Base-by-base conservation (phyloP, 768 basidiomycete genomes). In the Pisolithus orientalis region DNA sequence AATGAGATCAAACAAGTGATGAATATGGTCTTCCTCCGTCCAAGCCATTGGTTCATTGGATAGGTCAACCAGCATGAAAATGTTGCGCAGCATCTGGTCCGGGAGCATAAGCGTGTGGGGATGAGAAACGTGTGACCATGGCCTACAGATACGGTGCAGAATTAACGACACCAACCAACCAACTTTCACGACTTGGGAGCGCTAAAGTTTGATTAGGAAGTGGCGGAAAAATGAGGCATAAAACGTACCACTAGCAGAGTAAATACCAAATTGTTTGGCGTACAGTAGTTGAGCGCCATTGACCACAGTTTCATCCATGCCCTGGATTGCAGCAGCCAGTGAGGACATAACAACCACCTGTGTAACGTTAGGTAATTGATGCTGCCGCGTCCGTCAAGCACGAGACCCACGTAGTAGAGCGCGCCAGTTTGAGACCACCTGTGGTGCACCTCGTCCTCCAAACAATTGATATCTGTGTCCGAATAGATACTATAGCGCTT, bases 101-200 rank as follows among this genome's bases (percentile, higher is more conserved):
- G 13, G 13, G 11, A 14, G 34, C 34, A 14, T 34, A 13, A 34
- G 11, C 13, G 10, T 32, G 10, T 14, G 13, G 34, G 34, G 11
- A 34, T 34, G 34, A 5, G 34, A 14, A 14, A 13, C 28, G 27
- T 25, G 44, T 29, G 27, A 44, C 11, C 1, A 29, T 17, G 55
- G 38, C 72, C 56, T 57, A 80, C 70, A 56, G 49, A 62, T 78
- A 76, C 16, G 75, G 75, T 5, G 72, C 85, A 21, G 83, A 71
- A 58, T 87, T 87, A 52, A 88, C 77, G 32, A 84, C 65, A 17
- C 87, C 86, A n/a, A 87, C 73, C 14, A 87, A 72, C 84, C 84
- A 87, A 51, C 82, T 72, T 57, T 87, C 79, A 17, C 62, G 69
- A 5, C 60, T 66, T 32, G 62, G 62, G 11, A 14, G 24, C 38